These are phyloP conservation scores for Dendrobium huoshanense DNA, from an alignment of 106 monocot species.

Conservation along the genomic window DNA sequence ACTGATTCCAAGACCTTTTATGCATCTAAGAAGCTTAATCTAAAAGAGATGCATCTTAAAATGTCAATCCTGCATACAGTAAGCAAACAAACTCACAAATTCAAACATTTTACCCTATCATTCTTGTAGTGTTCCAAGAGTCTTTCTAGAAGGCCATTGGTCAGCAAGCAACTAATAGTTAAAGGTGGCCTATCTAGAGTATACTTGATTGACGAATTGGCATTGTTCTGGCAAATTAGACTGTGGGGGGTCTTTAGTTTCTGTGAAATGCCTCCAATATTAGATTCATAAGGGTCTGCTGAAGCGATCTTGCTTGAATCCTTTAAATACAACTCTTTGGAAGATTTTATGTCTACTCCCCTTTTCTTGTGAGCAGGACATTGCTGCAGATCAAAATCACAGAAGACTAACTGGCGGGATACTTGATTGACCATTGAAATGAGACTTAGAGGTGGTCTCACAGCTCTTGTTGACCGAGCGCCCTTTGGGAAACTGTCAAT, in stretches of 20 bases:
- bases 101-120: background rate
- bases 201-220: background rate
- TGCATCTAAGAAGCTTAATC: background rate
- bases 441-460: background rate
- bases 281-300: background rate
- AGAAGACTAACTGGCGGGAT: background rate
- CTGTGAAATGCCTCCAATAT: background rate
- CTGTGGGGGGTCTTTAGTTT: background rate
- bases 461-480: background rate
- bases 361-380: background rate
- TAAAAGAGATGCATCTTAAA: background rate
- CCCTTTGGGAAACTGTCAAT: conserved; percentile 1
- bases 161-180: background rate
- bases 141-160: background rate
- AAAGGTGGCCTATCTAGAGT: background rate
- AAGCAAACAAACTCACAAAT: background rate
- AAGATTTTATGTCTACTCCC: background rate
- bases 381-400: background rate
- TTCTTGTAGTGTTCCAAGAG: background rate
- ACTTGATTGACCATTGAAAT: background rate
- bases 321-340: background rate
- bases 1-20: background rate
- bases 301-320: background rate
- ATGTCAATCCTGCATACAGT: background rate
- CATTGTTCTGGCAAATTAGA: background rate